Evolutionary conservation across 1,284 basidiomycete species (phyloP), one percentile per base, ranked within the genome.

Genomic region (Pholiota adiposa): DNA sequence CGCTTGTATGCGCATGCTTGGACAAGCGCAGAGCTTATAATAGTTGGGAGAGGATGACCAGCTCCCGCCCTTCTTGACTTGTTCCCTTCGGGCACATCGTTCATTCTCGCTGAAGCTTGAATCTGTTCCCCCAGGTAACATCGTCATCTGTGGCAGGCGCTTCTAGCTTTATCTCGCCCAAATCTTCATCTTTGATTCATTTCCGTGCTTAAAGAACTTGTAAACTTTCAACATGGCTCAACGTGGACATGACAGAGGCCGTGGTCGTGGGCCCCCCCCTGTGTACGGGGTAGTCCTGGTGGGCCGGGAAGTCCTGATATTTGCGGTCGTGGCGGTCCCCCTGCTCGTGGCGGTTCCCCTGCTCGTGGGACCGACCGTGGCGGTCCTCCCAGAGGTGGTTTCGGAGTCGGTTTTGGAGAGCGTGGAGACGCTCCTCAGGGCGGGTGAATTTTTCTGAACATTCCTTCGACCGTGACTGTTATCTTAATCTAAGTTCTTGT

Each of bases 391-490:
- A 61, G 68, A 29, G 67, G 72, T 36, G 70, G 69, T 6, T 58
- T 58, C 43, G 63, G 68, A 29, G 67, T 69, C 51, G 63, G 80
- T n/a, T n/a, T n/a, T 34, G 75, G 78, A 19, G 61, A 67, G 38
- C n/a, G n/a, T n/a, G n/a, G n/a, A n/a, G 74, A 77, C n/a, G n/a
- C n/a, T 23, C 58, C 46, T 6, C 54, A 38, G 54, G 48, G 70
- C 44, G 83, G 85, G 86, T 87, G 75, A 62, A 69, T 70, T 16
- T 23, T 19, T 25, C 18, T 18, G 18, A 3, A 21, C 11, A 23
- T 21, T 18, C 11, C n/a, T 49, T 36, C 11, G 7, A 48, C 16
- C 9, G 25, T 12, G 18, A 36, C 29, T 4, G 25, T 34, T 16
- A 36, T 36, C 33, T 33, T 50, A 29, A 50, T n/a, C n/a, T n/a